Evolutionary conservation across 306 rosid species (phyloP).

Genomic region (Lotus japonicus): DNA sequence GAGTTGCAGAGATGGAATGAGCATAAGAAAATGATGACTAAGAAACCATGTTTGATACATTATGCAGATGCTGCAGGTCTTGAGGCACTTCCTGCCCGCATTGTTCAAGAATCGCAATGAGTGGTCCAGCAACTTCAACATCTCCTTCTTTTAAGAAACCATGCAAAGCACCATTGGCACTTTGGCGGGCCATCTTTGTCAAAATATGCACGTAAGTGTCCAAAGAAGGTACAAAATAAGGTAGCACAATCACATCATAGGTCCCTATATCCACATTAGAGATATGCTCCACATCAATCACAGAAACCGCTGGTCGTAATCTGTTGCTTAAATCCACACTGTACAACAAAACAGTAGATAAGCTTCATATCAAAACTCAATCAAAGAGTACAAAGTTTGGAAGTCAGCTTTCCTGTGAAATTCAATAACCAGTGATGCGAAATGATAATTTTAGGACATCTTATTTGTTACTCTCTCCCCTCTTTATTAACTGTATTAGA

Average conservation of each 20-base stretch:
- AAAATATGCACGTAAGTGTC: slow-evolving; percentile 38
- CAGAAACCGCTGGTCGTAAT: slow-evolving; percentile 25
- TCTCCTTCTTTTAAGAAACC: slow-evolving; percentile 45
- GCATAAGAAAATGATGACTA: neutral
- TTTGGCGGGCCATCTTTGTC: slow-evolving; percentile 54
- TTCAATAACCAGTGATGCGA: neutral
- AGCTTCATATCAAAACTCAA: neutral
- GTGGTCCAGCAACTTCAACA: slow-evolving; percentile 36
- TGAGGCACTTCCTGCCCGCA: slow-evolving; percentile 59
- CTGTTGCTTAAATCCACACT: slow-evolving; percentile 30
- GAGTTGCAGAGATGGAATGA: slow-evolving; percentile 3
- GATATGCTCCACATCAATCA: slow-evolving; percentile 36
- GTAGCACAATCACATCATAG: slow-evolving; percentile 43
- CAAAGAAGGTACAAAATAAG: slow-evolving; percentile 38
- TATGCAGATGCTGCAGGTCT: slow-evolving; percentile 41
- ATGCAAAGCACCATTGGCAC: slow-evolving; percentile 50
- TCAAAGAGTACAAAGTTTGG: neutral
- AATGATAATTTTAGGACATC: neutral
- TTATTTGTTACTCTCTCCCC: too few relatives aligned
- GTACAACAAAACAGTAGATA: slow-evolving; percentile 19
- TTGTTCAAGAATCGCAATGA: slow-evolving; percentile 46
- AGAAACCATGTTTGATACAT: slow-evolving; percentile 25
- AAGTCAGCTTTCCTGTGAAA: neutral
- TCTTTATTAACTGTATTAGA: too few relatives aligned
- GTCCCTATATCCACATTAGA: slow-evolving; percentile 33